Evolutionary conservation across 2,329 filamentous ascomycete genomes (phyloP).

Genomic region (Pezicula carpinea): DNA sequence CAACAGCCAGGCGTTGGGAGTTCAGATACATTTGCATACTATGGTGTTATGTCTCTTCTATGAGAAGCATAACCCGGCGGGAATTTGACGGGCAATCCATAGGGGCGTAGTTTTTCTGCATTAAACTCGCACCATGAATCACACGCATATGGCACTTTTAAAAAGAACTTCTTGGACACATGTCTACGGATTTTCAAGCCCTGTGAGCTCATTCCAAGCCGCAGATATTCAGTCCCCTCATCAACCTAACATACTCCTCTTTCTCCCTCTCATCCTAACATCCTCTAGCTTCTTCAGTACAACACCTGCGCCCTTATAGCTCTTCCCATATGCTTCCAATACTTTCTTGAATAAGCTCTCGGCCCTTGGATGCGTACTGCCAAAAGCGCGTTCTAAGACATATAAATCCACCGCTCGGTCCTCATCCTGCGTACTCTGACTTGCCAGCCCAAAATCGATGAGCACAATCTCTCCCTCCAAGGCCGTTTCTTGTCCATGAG

Average conservation of each 20-base stretch:
- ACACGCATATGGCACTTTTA: background rate
- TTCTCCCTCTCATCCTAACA: constrained; percentile 87
- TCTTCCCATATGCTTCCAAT: constrained; percentile 66
- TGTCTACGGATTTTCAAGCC: too few relatives aligned
- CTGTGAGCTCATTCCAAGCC: too few relatives aligned
- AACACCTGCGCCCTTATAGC: constrained; percentile 68
- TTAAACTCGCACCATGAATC: too few relatives aligned
- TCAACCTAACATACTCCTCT: constrained; percentile 93
- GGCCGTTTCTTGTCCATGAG: constrained; percentile 18
- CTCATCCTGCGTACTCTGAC: constrained; percentile 77
- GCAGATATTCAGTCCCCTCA: constrained; percentile 3
- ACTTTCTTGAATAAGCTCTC: constrained; percentile 72
- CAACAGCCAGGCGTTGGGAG: background rate
- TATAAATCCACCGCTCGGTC: constrained; percentile 95
- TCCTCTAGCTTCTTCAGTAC: constrained; percentile 84
- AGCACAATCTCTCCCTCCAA: constrained; percentile 74
- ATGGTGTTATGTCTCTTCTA: background rate
- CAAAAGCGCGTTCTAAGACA: constrained; percentile 90
- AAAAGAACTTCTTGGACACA: background rate
- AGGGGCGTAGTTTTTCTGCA: too few relatives aligned
- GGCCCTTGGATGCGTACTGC: constrained; percentile 85
- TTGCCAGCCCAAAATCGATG: constrained; percentile 92
- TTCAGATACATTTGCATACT: background rate
- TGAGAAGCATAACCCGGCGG: background rate
- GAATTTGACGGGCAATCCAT: too few relatives aligned